Conservation (phyloP, 225 moss, liverwort and hornwort species). For the Physcomitrellopsis africana region DNA sequence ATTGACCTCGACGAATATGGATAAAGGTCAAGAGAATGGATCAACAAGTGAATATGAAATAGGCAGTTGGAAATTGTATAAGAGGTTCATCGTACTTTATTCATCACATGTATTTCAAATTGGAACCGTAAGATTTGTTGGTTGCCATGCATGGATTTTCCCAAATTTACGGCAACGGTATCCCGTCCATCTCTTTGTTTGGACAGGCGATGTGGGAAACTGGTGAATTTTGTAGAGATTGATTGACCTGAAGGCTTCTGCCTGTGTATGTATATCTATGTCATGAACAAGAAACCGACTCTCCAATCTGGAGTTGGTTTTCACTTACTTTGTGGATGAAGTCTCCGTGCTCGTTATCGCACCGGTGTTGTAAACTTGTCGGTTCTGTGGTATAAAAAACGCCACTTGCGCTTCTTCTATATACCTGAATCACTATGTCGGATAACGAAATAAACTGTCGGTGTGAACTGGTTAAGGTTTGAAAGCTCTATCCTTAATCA, state of each 20-base stretch:
- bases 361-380: constrained; percentile 37
- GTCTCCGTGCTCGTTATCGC: constrained; percentile 19
- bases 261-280: background rate
- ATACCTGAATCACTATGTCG: too few species aligned
- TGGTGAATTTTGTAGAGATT: too few species aligned
- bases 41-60: constrained; percentile 46
- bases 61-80: background rate
- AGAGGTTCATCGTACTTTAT: background rate
- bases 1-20: constrained; percentile 74
- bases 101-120: constrained; percentile 7
- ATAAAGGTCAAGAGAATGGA: constrained; percentile 71
- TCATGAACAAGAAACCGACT: background rate
- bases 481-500: too few species aligned
- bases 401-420: too few species aligned
- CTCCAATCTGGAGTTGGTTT: background rate
- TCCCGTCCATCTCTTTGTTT: background rate
- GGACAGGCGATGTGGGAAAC: background rate
- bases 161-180: background rate
- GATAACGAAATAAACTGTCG: too few species aligned
- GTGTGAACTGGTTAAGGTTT: too few species aligned
- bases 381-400: background rate
- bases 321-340: constrained; percentile 36
- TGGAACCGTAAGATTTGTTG: background rate
- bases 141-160: background rate
- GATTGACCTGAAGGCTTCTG: background rate